Percentiles rank a stretch among this genome's conserved stretches.
Evolutionary conservation across 106 monocot genomes (phyloP).

Genomic region (Dendrobium huoshanense): DNA sequence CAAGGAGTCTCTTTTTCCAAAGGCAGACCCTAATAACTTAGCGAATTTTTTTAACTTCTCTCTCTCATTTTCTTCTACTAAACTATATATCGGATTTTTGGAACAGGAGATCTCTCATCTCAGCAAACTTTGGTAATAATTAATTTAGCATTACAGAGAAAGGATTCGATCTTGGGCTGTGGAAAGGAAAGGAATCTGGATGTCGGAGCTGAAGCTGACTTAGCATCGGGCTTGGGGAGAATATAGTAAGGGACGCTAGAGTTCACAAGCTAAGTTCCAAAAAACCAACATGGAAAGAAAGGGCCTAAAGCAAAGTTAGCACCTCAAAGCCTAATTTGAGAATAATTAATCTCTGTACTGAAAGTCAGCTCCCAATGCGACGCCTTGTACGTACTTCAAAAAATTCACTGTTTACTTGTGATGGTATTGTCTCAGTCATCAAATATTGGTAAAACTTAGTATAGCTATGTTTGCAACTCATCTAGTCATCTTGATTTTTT

Average conservation of each 20-base stretch:
- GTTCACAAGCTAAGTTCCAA: neutral
- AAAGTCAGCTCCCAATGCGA: constrained; percentile 1
- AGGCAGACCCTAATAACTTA: neutral
- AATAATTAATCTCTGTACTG: neutral
- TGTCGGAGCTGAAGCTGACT: neutral
- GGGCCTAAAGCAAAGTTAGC: constrained; percentile 3
- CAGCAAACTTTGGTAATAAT: neutral
- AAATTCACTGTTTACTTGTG: neutral
- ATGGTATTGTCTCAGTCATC: too few relatives aligned
- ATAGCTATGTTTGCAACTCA: too few relatives aligned
- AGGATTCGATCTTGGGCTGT: constrained; percentile 1
- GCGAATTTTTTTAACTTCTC: neutral
- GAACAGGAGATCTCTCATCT: neutral
- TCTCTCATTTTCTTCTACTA: neutral
- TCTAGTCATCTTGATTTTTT: too few relatives aligned
- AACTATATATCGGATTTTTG: neutral
- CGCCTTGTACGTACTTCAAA: neutral
- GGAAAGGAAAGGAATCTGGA: neutral
- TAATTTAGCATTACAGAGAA: neutral
- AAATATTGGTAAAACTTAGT: too few relatives aligned
- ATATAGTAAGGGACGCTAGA: neutral
- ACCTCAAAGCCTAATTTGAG: neutral
- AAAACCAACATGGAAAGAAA: neutral
- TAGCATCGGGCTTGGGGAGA: neutral
- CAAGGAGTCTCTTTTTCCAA: neutral